Conservation (phyloP, 2,329 filamentous ascomycete genomes). For the Xylariaceae sp. region DNA sequence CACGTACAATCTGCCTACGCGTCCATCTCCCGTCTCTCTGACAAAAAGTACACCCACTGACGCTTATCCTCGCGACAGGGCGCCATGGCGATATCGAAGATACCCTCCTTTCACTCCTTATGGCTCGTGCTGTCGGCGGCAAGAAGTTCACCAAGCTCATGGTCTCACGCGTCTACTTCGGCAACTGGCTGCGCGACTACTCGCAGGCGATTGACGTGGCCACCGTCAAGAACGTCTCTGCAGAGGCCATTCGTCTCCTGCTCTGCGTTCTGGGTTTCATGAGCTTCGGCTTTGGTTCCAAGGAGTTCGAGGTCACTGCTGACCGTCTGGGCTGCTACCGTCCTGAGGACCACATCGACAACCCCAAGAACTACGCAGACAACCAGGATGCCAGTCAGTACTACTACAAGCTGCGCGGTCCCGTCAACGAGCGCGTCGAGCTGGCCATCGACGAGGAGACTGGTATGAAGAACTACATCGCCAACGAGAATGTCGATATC, state of each 20-base stretch:
- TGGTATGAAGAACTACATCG: slow-evolving; percentile 91
- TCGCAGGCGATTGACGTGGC: slow-evolving; percentile 91
- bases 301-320: slow-evolving; percentile 78
- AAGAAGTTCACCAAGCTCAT: slow-evolving; percentile 87
- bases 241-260: slow-evolving; percentile 83
- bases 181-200: slow-evolving; percentile 92
- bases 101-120: slow-evolving; percentile 67
- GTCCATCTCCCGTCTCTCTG: background rate
- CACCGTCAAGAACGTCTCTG: slow-evolving; percentile 83
- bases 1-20: background rate
- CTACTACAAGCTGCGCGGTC: slow-evolving; percentile 73
- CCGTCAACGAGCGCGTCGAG: slow-evolving; percentile 72
- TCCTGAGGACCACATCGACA: slow-evolving; percentile 78
- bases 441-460: slow-evolving; percentile 69
- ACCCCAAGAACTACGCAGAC: slow-evolving; percentile 78
- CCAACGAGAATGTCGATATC: slow-evolving; percentile 71
- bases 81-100: slow-evolving; percentile 92
- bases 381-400: slow-evolving; percentile 81
- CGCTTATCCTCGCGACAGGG: slow-evolving; percentile 41
- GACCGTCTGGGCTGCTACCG: slow-evolving; percentile 76
- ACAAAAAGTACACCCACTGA: slow-evolving; percentile 15
- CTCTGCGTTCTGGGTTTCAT: slow-evolving; percentile 88
- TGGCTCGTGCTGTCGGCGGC: slow-evolving; percentile 47
- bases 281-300: slow-evolving; percentile 76
- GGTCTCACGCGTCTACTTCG: slow-evolving; percentile 89